Base-by-base conservation (phyloP, 495 filamentous ascomycete genomes). In the Amphirosellinia nigrospora region DNA sequence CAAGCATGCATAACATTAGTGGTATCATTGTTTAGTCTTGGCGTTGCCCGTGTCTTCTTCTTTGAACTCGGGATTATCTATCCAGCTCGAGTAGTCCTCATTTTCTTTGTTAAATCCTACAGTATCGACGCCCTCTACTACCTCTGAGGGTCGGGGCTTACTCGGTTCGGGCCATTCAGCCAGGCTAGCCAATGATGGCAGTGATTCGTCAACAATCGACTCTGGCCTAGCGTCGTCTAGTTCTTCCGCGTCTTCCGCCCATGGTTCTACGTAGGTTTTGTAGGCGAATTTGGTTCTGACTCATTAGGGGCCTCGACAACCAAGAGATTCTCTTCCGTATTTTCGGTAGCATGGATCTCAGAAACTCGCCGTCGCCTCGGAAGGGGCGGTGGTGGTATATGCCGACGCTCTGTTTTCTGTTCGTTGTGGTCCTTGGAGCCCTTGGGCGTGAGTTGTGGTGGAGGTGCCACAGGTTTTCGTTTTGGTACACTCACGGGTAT, bases 401-500 rank as follows among this genome's bases (percentile, higher is more conserved):
- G 80, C 43, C 82, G 81, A 26, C 77, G 80, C 62, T 81, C 81
- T 55, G 30, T 28, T 58, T 71, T 78, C 56, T 74, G 66, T 16
- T 76, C 72, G 60, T 61, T 59, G 53, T 73, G 55, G 45, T 74
- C 70, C 43, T 66, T 66, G 32, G 65, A 73, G 58, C 72, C 72
- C 68, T 71, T 69, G 16, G 76, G 72, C 32, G 68, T 67, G 38
- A 76, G 67, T 19, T 77, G 60, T 3, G 84, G 79, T 5, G 83
- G 67, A 0, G 81, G 61, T 32, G 83, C 77, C 11, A 78, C 67
- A 23, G 75, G 73, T 32, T 78, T 79, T 34, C 78, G 71, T 70
- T 79, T 93, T 19, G 91, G 89, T 2, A 89, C 77, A 21, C 82
- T 81, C 58, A 86, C 83, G 0, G 89, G 83, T 23, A 85, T 88